These are phyloP conservation scores for Ganoderma resinaceum DNA, from an alignment of 1,284 basidiomycete species.

Conservation along the genomic window DNA sequence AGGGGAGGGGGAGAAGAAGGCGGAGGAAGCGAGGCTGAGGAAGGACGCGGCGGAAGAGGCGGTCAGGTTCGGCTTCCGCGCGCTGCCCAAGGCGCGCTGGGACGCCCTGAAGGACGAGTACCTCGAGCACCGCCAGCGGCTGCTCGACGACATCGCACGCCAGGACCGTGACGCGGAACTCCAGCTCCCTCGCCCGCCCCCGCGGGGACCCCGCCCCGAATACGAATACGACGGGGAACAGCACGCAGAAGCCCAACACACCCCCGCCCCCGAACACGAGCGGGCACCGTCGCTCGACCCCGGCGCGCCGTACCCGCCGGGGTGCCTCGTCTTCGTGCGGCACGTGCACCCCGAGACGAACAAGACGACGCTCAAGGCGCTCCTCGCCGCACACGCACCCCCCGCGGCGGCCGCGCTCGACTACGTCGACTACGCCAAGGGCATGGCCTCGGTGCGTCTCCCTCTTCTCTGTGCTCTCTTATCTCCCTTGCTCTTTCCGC, in stretches of 20 bases:
- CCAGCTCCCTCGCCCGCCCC: not conserved
- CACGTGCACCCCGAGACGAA: slow-evolving; percentile 77
- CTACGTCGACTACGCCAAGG: slow-evolving; percentile 80
- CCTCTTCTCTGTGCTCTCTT: not conserved
- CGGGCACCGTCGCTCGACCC: slow-evolving; percentile 22
- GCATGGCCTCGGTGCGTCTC: slow-evolving; percentile 69
- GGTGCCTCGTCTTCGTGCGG: slow-evolving; percentile 73
- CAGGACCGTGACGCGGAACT: not conserved
- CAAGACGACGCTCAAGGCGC: slow-evolving; percentile 72
- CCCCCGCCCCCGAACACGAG: no score
- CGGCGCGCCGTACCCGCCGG: slow-evolving; percentile 58
- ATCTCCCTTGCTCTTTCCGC: not conserved
- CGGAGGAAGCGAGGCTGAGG: not conserved
- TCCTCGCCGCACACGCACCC: slow-evolving; percentile 57
- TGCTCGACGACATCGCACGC: slow-evolving; percentile 52
- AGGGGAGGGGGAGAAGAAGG: not conserved
- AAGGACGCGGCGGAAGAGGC: slow-evolving; percentile 46
- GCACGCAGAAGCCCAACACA: no score
- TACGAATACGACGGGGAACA: not conserved
- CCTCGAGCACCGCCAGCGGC: slow-evolving; percentile 56
- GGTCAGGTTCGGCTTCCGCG: slow-evolving; percentile 62
- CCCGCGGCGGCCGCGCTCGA: slow-evolving; percentile 49
- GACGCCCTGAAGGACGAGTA: slow-evolving; percentile 69
- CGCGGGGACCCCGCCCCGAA: not conserved
- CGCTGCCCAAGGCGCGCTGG: slow-evolving; percentile 65